Base-by-base conservation (phyloP, 176 grass and related monocot species). In the Guadua angustifolia region DNA sequence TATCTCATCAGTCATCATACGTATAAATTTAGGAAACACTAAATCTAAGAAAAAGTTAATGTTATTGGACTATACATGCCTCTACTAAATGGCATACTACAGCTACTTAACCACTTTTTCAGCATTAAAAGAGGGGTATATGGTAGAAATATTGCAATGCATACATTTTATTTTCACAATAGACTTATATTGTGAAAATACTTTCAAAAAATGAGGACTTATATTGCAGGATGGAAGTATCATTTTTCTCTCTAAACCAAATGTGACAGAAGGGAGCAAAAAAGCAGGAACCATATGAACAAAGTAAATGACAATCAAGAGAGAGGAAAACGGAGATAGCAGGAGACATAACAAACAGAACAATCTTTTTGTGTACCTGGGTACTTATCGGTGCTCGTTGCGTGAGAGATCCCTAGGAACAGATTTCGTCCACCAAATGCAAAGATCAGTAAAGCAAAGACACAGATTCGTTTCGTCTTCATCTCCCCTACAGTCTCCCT, bases 391-490 rank as follows among this genome's bases (percentile, higher is more conserved):
- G 40, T 4, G 60, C 26, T 88, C 72, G 69, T 32, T 49, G 75
- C 5, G 10, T 39, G 84, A 32, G 40, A 51, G 32, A 78, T 14
- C 5, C 39, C 79, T 8, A 69, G 12, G 17, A 83, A 33, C 22
- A 83, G 32, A 77, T 79, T 79, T 15, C 66, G 67, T 19, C 73
- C 79, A 58, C 60, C 50, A 51, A 78, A 67, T 46, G 68, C 50
- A 22, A 53, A 57, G 38, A 87, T 17, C 21, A 87, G 74, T 68
- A 90, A 67, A 58, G 19, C 25, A 33, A 69, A 25, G 26, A 67
- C 0, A 59, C 50, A 61, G 32, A 24, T 22, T 42, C 32, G 32
- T 60, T 73, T 75, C 88, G 74, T 83, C 35, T n/a, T 53, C 50
- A 24, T 15, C 45, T 22, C 22, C 22, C 65, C 40, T 71, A 7